Percentiles rank a stretch among this genome's conserved stretches.
These are phyloP conservation scores for Monascus purpureus DNA, from an alignment of 495 filamentous ascomycete species.

Conservation along the genomic window DNA sequence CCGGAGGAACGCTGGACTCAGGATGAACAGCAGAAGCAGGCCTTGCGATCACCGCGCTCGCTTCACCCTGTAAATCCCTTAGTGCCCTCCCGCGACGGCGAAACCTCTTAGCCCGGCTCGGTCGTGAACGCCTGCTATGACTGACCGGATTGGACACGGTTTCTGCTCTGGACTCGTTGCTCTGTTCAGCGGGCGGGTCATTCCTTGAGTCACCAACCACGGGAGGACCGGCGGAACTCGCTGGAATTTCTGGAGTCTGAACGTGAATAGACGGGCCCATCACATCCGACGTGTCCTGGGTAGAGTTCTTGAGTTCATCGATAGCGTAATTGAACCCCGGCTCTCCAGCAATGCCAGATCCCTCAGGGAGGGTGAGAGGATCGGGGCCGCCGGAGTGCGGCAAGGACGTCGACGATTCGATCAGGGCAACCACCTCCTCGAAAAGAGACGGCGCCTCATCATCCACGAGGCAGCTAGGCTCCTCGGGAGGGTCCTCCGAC, in stretches of 20 bases:
- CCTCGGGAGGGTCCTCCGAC: slow-evolving; percentile 1
- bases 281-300: neutral
- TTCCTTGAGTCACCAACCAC: neutral
- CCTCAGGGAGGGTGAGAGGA: neutral
- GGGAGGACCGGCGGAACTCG: slow-evolving; percentile 1
- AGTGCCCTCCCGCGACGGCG: slow-evolving; percentile 1
- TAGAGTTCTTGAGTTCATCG: neutral
- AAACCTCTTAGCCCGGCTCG: slow-evolving; percentile 2
- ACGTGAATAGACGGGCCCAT: neutral
- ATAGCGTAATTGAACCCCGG: neutral
- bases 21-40: neutral
- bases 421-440: slow-evolving; percentile 1
- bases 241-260: neutral
- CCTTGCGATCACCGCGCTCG: neutral
- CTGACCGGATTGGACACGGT: neutral
- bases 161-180: neutral
- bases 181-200: too few relatives aligned
- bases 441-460: slow-evolving; percentile 1
- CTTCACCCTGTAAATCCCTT: neutral
- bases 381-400: neutral
- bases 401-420: neutral
- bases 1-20: neutral
- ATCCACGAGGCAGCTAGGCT: slow-evolving; percentile 1
- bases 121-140: neutral
- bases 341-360: neutral